Percentiles rank a stretch among this genome's conserved stretches.
phyloP scores from a whole-genome alignment of 2,329 filamentous ascomycete genomes.

The Basipetospora sp. region DNA sequence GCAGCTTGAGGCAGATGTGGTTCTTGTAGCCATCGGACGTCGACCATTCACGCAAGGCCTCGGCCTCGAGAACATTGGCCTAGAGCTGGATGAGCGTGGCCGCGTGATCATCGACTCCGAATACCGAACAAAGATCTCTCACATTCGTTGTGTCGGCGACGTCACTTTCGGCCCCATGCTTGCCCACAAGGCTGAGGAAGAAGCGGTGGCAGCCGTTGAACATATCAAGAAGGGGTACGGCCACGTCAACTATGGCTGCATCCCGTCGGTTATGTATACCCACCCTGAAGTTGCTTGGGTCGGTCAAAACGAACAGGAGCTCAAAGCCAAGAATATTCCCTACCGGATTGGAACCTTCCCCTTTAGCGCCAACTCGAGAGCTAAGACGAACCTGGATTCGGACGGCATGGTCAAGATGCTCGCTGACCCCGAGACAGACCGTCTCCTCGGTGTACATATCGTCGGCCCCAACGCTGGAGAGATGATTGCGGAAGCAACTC shows the following conservation, averaged over 20 bases:
- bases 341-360: constrained; percentile 92
- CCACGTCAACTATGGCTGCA: constrained; percentile 96
- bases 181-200: constrained; percentile 97
- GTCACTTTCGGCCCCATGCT: constrained; percentile 97
- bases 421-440: constrained; percentile 88
- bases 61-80: constrained; percentile 81
- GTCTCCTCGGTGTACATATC: constrained; percentile 90
- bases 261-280: constrained; percentile 98
- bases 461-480: constrained; percentile 90
- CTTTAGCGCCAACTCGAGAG: constrained; percentile 93
- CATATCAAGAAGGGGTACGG: constrained; percentile 97
- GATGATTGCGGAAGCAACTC: constrained; percentile 95
- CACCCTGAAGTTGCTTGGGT: constrained; percentile 98
- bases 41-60: constrained; percentile 87
- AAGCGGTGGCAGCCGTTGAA: constrained; percentile 85
- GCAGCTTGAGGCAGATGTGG: constrained; percentile 82
- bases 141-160: constrained; percentile 94
- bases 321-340: constrained; percentile 77
- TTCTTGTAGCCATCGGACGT: constrained; percentile 91
- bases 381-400: constrained; percentile 95
- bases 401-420: constrained; percentile 97
- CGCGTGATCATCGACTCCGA: constrained; percentile 95
- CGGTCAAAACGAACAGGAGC: constrained; percentile 88
- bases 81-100: constrained; percentile 84
- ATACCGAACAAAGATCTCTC: constrained; percentile 92